phyloP scores from a whole-genome alignment of 495 filamentous ascomycete genomes.

The Filosporella fistucella region DNA sequence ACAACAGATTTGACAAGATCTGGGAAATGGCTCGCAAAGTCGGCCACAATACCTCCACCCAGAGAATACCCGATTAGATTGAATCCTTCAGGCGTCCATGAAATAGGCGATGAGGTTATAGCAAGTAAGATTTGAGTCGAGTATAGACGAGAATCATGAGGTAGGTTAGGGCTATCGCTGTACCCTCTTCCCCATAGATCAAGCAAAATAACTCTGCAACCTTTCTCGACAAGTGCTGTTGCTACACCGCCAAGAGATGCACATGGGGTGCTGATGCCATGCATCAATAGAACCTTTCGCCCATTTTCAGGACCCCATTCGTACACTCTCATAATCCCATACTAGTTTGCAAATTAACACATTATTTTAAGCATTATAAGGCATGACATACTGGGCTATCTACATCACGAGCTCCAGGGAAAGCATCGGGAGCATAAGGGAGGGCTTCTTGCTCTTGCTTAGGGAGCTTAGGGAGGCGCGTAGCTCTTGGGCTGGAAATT shows the following conservation, averaged over 20 bases:
- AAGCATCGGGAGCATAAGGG: conserved; percentile 69
- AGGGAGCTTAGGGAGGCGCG: too few species aligned
- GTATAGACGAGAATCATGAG: conserved; percentile 73
- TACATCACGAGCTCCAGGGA: conserved; percentile 73
- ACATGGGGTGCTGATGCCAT: conserved; percentile 84
- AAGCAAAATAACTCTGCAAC: conserved; percentile 73
- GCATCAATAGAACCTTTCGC: conserved; percentile 73
- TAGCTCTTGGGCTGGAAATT: too few species aligned
- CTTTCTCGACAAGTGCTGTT: conserved; percentile 62
- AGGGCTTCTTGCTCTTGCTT: conserved; percentile 41
- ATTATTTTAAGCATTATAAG: neutral
- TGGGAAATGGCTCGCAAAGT: conserved; percentile 71
- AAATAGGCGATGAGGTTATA: conserved; percentile 57
- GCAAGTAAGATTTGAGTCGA: conserved; percentile 67
- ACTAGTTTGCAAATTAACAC: conserved; percentile 39
- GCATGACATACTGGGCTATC: conserved; percentile 44
- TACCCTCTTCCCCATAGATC: conserved; percentile 32
- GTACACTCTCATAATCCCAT: conserved; percentile 77
- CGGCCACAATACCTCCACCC: conserved; percentile 71
- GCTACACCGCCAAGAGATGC: conserved; percentile 66
- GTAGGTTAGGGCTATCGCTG: conserved; percentile 39
- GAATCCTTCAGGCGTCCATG: conserved; percentile 45
- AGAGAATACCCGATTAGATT: conserved; percentile 79
- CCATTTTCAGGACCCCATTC: conserved; percentile 87
- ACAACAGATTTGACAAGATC: conserved; percentile 60